Conservation (phyloP, 108 stramenopile genomes). For the Epipyxis sp. region DNA sequence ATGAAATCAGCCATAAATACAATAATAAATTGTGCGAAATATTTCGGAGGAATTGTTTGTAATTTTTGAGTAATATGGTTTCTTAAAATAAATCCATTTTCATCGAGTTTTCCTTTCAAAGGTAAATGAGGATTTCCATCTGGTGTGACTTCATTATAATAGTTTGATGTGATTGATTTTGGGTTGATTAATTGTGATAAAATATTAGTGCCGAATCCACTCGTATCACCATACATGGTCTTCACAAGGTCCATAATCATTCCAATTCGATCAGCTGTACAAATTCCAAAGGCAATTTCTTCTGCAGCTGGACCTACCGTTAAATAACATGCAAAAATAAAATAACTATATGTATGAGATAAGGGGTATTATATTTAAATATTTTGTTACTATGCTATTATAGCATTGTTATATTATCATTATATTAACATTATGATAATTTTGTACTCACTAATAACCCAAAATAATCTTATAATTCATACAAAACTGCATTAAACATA, state of each 20-base stretch:
- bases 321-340: no score
- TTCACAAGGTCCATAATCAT: not conserved
- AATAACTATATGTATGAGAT: no score
- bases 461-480: no score
- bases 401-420: no score
- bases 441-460: no score
- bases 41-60: not conserved
- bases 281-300: not conserved
- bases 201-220: no score
- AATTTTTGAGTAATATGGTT: not conserved
- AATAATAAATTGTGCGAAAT: not conserved
- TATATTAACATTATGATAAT: no score
- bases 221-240: not conserved
- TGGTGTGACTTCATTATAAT: not conserved
- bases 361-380: no score
- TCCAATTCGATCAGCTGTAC: not conserved
- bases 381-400: no score
- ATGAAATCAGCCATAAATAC: not conserved
- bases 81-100: not conserved
- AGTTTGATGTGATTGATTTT: not conserved
- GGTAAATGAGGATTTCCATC: not conserved
- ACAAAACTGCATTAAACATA: no score
- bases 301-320: no score
- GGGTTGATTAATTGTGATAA: no score
- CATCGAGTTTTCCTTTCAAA: not conserved